Conservation (phyloP, 331 rosid species). For the Cydonia oblonga region DNA sequence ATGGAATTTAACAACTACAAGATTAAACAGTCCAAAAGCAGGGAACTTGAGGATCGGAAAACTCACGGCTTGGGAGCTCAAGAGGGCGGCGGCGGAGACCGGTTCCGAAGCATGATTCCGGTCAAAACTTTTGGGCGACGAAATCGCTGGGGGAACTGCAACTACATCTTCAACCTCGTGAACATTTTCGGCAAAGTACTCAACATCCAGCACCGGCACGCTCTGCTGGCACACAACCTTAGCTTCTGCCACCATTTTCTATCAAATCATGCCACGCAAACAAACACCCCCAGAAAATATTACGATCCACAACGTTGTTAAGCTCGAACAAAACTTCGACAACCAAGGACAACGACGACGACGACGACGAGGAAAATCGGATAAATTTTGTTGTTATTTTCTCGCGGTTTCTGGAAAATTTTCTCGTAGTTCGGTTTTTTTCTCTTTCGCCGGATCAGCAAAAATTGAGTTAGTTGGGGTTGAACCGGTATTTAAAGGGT, state of each 20-base stretch:
- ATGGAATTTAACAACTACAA: neutral
- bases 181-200: slow-evolving; percentile 32
- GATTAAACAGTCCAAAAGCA: neutral
- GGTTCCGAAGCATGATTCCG: slow-evolving; percentile 38
- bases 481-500: slow-evolving; percentile 19
- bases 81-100: slow-evolving; percentile 40
- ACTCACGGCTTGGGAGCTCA: slow-evolving; percentile 42
- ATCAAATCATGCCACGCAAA: neutral
- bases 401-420: slow-evolving; percentile 24
- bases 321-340: neutral
- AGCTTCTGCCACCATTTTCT: slow-evolving; percentile 76
- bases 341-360: neutral
- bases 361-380: neutral
- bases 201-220: slow-evolving; percentile 44
- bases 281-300: neutral
- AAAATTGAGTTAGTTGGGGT: neutral
- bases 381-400: neutral
- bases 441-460: neutral
- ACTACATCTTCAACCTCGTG: slow-evolving; percentile 37
- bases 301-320: neutral
- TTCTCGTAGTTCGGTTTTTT: slow-evolving; percentile 26
- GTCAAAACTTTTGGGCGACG: slow-evolving; percentile 27
- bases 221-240: slow-evolving; percentile 41
- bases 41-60: neutral
- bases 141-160: slow-evolving; percentile 3